Evolutionary conservation across 2,329 filamentous ascomycete species (phyloP), one percentile per base, ranked within the genome.

Genomic region (Tolypocladium cylindrosporum): DNA sequence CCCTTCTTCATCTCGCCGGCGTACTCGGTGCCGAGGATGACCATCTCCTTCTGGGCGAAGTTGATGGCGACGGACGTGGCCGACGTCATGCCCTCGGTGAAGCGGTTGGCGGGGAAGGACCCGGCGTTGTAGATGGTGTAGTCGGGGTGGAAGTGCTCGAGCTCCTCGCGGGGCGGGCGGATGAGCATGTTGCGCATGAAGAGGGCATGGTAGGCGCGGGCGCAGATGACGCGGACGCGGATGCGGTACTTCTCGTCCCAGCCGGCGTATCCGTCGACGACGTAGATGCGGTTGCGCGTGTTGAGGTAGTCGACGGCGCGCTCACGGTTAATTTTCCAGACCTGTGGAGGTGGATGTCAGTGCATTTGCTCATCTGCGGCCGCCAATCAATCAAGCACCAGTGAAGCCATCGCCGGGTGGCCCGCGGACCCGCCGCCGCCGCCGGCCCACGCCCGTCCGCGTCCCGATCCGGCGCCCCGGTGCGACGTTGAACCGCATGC

Each of bases 181-280:
- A 99, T 99, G 72, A 99, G 89, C 94, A 99, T 99, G 84, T 99
- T 99, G 73, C 92, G 90, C 94, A 99, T 99, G 86, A 99, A 99
- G 64, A 99, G 86, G 62, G 94, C 94, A 84, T 99, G 94, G 84
- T 99, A 99, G 76, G 94, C 94, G 73, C 94, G 92, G 66, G 94
- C 94, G 79, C 94, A 99, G 72, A 99, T 92, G 64, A 99, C 93
- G 71, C 94, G 92, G 69, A 99, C 94, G 70, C 87, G 90, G 79
- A 99, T 97, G 66, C 92, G 85, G 83, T 99, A 99, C 75, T 94
- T 92, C 81, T 95, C 88, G 69, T 99, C 94, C 94, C 94, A 99
- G 74, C 94, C 94, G 66, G 94, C 94, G 73, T 88, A 99, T 64
- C 94, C 94, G 74, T 99, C 94, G 65, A 99, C 83, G 65, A 99